phyloP scores from a whole-genome alignment of 2,329 filamentous ascomycete genomes.

The Alternaria sp. region DNA sequence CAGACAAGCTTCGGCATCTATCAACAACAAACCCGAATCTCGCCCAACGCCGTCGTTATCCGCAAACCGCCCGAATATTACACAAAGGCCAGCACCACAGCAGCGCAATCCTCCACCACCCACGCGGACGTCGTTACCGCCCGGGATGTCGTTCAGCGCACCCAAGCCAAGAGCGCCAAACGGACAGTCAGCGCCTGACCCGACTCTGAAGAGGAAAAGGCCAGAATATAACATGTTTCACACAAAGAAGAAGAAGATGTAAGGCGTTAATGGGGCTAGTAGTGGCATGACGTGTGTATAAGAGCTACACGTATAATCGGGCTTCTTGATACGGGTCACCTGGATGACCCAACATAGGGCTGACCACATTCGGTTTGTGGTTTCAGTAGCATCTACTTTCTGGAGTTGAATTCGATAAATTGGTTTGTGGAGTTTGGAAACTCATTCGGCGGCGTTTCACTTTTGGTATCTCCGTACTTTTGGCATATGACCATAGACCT shows the following conservation, averaged over 20 bases:
- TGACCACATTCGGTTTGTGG: neutral
- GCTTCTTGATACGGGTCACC: neutral
- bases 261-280: neutral
- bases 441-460: neutral
- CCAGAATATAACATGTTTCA: slow-evolving; percentile 33
- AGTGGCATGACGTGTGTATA: neutral
- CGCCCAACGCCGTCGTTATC: slow-evolving; percentile 14
- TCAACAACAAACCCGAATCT: slow-evolving; percentile 17
- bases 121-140: slow-evolving; percentile 35
- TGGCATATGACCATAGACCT: neutral
- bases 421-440: neutral
- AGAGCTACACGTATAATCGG: neutral
- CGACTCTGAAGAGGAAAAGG: slow-evolving; percentile 27
- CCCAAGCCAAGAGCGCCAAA: slow-evolving; percentile 30
- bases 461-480: neutral
- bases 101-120: slow-evolving; percentile 19
- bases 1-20: slow-evolving; percentile 36
- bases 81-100: slow-evolving; percentile 28
- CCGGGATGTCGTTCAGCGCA: slow-evolving; percentile 41
- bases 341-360: neutral
- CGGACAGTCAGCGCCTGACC: slow-evolving; percentile 17
- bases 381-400: neutral
- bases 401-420: neutral
- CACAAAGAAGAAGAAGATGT: slow-evolving; percentile 25
- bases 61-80: slow-evolving; percentile 31